These are phyloP conservation scores for Sugiyamaella xylanicola DNA, from an alignment of 1,139 yeast species.

Conservation along the genomic window DNA sequence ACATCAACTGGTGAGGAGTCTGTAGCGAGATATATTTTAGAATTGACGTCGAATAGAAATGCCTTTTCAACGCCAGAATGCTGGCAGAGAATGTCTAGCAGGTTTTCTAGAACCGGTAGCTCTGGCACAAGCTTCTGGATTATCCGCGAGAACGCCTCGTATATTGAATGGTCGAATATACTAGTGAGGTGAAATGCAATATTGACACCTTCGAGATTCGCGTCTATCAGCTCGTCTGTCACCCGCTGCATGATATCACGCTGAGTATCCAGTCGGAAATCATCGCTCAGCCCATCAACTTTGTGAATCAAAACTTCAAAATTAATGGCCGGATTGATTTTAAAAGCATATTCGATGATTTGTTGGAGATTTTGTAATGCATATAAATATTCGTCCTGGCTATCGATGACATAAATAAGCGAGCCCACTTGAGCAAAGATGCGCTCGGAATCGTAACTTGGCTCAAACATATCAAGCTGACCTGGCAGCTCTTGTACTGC, in stretches of 20 bases:
- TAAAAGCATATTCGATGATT: slow-evolving; percentile 85
- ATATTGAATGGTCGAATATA: slow-evolving; percentile 92
- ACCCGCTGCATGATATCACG: slow-evolving; percentile 95
- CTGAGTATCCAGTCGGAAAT: slow-evolving; percentile 90
- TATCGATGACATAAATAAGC: slow-evolving; percentile 85
- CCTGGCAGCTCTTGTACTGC: slow-evolving; percentile 98
- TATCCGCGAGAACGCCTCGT: slow-evolving; percentile 92
- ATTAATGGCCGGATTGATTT: slow-evolving; percentile 81
- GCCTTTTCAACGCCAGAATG: slow-evolving; percentile 92
- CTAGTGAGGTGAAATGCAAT: slow-evolving; percentile 90
- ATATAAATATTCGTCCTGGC: slow-evolving; percentile 89
- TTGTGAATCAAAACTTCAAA: slow-evolving; percentile 93
- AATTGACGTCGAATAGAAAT: slow-evolving; percentile 84
- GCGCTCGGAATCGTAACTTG: slow-evolving; percentile 68
- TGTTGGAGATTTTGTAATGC: slow-evolving; percentile 87
- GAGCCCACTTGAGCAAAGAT: slow-evolving; percentile 88
- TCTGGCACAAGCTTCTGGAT: slow-evolving; percentile 91
- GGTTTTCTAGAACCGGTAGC: slow-evolving; percentile 81
- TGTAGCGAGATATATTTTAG: slow-evolving; percentile 95
- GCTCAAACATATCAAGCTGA: slow-evolving; percentile 85
- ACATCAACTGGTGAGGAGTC: slow-evolving; percentile 95
- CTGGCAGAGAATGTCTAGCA: slow-evolving; percentile 85
- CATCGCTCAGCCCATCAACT: slow-evolving; percentile 93
- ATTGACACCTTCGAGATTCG: slow-evolving; percentile 89
- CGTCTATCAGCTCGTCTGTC: slow-evolving; percentile 86